Base-by-base conservation (phyloP, 352 stramenopile genomes). In the Phytophthora pistaciae region DNA sequence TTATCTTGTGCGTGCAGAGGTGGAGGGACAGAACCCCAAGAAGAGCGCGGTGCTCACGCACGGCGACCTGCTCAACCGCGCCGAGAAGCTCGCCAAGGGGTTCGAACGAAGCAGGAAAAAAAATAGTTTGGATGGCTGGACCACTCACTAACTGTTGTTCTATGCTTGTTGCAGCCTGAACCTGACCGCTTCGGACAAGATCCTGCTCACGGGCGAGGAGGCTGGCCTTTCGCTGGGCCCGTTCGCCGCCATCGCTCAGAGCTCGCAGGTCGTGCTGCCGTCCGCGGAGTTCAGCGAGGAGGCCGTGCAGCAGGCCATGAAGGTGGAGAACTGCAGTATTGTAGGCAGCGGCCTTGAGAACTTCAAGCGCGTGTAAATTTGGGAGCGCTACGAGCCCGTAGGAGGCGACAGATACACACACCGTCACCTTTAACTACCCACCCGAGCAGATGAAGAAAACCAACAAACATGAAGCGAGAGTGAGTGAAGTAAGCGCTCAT, bases 311-410 rank as follows among this genome's bases (percentile, higher is more conserved):
- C 79, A 95, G 74, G 88, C 89, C 48, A 77, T 91, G 42, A 86
- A 93, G 78, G 56, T 92, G 55, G 90, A 97, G 66, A 62, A 83
- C 68, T 92, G 84, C 76, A 96, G 66, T 77, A 79, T 97, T 64
- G 78, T 95, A 72, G 89, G 87, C 69, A 88, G 85, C 64, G 85
- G 85, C 33, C 80, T 86, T 38, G 66, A 88, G 59, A 84, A 91
- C 74, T 95, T 94, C 78, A 93, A 94, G 84, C 88, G 90, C 67
- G 80, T 95, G 65, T 94, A 91, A 92, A 57, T 55, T 38, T 77
- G 38, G 60, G 57, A 36, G 31, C 54, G 64, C 25, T 59, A 56
- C 7, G 25, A 68, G 56, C 52, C 48, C 57, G 1, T 53, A 13
- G 29, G 44, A 29, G 29, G 53, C 40, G 46, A 57, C 48, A 59